Conservation (phyloP, 371 early-diverging fungal genomes). For the Neoconidiobolus thromboides region DNA sequence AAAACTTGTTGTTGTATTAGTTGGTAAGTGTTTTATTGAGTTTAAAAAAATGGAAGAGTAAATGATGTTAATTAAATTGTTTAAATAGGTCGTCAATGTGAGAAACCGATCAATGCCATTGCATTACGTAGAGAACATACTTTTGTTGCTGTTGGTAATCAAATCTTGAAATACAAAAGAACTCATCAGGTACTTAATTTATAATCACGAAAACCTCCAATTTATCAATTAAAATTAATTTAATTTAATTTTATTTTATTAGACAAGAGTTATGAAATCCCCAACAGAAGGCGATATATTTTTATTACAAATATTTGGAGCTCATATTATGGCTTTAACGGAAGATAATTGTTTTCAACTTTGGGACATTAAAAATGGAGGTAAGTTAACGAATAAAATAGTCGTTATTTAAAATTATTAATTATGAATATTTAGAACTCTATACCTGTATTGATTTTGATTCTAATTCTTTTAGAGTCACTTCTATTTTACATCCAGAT, state of each 20-base stretch:
- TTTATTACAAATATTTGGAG: conserved; percentile 47
- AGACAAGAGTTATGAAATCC: background rate
- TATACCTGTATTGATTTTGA: conserved; percentile 62
- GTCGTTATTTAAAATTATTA: background rate
- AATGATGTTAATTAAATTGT: conserved; percentile 13
- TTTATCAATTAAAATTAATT: background rate
- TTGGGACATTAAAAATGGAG: conserved; percentile 47
- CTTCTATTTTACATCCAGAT: conserved; percentile 71
- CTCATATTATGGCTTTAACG: conserved; percentile 52
- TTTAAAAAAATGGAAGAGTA: conserved; percentile 17
- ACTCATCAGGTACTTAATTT: conserved; percentile 39
- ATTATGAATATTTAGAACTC: conserved; percentile 22
- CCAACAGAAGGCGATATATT: conserved; percentile 13
- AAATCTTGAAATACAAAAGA: conserved; percentile 42
- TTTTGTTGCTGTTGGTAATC: conserved; percentile 48
- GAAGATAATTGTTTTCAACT: conserved; percentile 60
- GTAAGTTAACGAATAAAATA: conserved; percentile 29
- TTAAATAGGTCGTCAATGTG: conserved; percentile 40
- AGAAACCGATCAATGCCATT: conserved; percentile 51
- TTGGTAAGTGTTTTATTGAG: conserved; percentile 17
- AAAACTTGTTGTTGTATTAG: conserved; percentile 36
- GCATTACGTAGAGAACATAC: conserved; percentile 45
- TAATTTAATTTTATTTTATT: background rate
- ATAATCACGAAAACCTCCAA: conserved; percentile 3
- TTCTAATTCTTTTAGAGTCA: conserved; percentile 38